These are phyloP conservation scores for Arachis stenosperma DNA, from an alignment of 306 rosid species.

Conservation along the genomic window DNA sequence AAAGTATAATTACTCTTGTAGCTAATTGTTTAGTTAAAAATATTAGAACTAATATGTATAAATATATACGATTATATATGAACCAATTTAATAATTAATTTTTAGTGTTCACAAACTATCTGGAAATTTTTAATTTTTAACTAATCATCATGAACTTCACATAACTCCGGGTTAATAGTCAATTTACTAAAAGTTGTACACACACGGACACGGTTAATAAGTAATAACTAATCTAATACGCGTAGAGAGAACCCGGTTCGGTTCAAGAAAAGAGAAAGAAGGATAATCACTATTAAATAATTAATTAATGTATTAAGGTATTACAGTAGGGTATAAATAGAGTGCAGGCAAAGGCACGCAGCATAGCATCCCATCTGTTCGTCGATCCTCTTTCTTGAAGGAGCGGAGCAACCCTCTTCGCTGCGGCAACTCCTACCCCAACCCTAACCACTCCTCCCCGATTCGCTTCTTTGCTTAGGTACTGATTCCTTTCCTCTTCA, in stretches of 20 bases:
- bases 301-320: neutral
- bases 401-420: neutral
- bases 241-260: slow-evolving; percentile 27
- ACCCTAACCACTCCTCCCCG: slow-evolving; percentile 9
- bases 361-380: neutral
- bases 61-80: no score
- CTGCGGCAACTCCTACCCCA: slow-evolving; percentile 20
- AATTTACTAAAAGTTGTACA: no score
- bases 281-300: neutral
- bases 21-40: no score
- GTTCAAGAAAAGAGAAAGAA: neutral
- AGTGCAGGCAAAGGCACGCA: neutral
- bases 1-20: no score
- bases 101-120: no score
- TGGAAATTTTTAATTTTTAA: no score
- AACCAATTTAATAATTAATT: no score
- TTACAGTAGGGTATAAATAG: no score
- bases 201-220: no score
- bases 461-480: slow-evolving; percentile 32
- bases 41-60: no score
- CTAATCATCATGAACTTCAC: no score
- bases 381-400: slow-evolving; percentile 19
- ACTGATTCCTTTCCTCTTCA: neutral
- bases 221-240: slow-evolving; percentile 6
- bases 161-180: no score